Percentiles rank a stretch among this genome's conserved stretches.
phyloP scores from a whole-genome alignment of 2,329 filamentous ascomycete genomes.

The Colletotrichum sp. region DNA sequence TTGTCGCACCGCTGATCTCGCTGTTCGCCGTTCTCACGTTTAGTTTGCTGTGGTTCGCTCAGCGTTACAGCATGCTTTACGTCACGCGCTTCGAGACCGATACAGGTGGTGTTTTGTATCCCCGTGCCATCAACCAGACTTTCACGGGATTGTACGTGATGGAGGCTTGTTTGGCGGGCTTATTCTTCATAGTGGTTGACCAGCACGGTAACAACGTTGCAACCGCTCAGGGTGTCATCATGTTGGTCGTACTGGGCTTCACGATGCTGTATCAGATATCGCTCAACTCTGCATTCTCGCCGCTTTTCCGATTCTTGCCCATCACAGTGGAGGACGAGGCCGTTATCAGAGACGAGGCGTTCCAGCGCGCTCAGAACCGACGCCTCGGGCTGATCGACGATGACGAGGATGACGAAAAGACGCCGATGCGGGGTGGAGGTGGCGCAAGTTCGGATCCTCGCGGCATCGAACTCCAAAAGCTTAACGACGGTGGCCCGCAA shows the following conservation, averaged over 20 bases:
- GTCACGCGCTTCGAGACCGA: constrained; percentile 89
- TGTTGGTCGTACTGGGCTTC: constrained; percentile 76
- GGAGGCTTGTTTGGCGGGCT: constrained; percentile 86
- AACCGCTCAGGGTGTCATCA: constrained; percentile 79
- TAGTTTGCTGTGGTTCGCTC: constrained; percentile 87
- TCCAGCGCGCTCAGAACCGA: constrained; percentile 77
- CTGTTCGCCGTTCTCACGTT: constrained; percentile 95
- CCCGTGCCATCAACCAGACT: constrained; percentile 90
- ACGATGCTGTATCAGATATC: constrained; percentile 81
- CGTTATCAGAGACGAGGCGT: constrained; percentile 87
- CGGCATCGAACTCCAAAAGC: constrained; percentile 40
- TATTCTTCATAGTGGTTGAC: constrained; percentile 84
- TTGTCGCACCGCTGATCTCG: constrained; percentile 89
- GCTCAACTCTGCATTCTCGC: constrained; percentile 82
- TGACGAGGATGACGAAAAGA: constrained; percentile 50
- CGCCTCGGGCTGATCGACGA: constrained; percentile 67
- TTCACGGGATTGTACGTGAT: constrained; percentile 96
- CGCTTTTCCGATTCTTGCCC: constrained; percentile 86
- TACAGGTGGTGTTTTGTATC: constrained; percentile 91
- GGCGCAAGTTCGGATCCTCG: constrained; percentile 25
- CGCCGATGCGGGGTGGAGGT: constrained; percentile 44
- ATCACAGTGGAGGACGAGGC: constrained; percentile 97
- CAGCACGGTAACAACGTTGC: constrained; percentile 57
- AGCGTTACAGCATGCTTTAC: constrained; percentile 96
- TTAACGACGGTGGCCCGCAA: constrained; percentile 30